A percentile compares a stretch with the other conserved stretches of the same genome.
Conservation (phyloP, 1,284 basidiomycete species). For the Moesziomyces sp. region DNA sequence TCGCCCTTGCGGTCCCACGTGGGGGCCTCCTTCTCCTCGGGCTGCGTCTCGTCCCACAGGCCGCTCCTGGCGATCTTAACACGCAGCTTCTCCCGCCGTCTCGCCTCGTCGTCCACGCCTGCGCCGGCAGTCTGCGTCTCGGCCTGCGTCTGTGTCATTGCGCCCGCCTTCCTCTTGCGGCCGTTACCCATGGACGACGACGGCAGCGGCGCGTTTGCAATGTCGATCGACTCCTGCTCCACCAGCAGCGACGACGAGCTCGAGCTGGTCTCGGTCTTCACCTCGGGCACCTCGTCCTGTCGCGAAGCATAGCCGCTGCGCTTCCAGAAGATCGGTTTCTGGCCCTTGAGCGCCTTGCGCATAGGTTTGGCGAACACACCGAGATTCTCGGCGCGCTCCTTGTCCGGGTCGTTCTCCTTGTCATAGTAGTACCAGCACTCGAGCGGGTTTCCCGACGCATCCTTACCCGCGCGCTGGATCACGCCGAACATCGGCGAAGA, state of each 20-base stretch:
- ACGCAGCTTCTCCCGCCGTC: conserved; percentile 20
- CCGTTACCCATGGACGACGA: conserved; percentile 19
- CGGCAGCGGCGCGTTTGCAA: conserved; percentile 32
- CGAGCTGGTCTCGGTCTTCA: conserved; percentile 7
- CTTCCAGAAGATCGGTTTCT: conserved; percentile 67
- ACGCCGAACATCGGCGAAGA: conserved; percentile 61
- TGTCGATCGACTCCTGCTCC: conserved; percentile 30
- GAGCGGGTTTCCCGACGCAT: conserved; percentile 62
- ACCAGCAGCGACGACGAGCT: conserved; percentile 7
- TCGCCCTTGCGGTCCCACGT: conserved; percentile 61
- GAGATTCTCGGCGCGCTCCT: conserved; percentile 61
- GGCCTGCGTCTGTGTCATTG: conserved; percentile 12
- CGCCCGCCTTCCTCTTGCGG: conserved; percentile 28
- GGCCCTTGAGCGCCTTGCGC: conserved; percentile 63
- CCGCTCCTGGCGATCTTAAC: conserved; percentile 45
- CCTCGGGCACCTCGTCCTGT: conserved; percentile 21
- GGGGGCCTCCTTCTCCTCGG: conserved; percentile 54
- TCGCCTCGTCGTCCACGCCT: conserved; percentile 29
- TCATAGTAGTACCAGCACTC: conserved; percentile 67
- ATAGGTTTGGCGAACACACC: conserved; percentile 66
- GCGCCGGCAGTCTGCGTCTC: conserved; percentile 9
- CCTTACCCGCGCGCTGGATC: conserved; percentile 65
- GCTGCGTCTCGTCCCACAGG: conserved; percentile 62
- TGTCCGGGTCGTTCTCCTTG: conserved; percentile 62
- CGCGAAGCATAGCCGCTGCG: conserved; percentile 54